These are phyloP conservation scores for Pinus taeda DNA, from an alignment of 75 land plant species.

Conservation along the genomic window DNA sequence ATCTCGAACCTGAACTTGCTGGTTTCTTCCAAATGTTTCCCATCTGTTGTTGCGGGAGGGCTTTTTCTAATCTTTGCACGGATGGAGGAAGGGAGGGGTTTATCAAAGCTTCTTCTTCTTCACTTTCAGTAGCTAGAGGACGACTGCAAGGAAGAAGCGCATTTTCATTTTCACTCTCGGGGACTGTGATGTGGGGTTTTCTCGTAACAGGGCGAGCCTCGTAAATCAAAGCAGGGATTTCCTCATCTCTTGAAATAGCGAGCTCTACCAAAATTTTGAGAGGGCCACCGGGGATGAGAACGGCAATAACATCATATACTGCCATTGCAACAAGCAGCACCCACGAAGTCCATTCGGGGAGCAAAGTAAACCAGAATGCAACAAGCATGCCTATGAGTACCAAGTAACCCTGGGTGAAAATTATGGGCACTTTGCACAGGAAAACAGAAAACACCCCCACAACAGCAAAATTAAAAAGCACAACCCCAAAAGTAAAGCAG, in stretches of 20 bases:
- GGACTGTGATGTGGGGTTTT: neutral
- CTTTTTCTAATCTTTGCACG: neutral
- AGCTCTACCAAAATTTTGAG: constrained; percentile 90
- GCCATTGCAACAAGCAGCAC: constrained; percentile 87
- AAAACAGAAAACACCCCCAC: constrained; percentile 90
- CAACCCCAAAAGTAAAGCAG: constrained; percentile 53
- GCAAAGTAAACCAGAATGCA: constrained; percentile 92
- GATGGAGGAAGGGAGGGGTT: constrained; percentile 1
- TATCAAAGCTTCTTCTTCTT: constrained; percentile 8
- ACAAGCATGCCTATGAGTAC: constrained; percentile 81
- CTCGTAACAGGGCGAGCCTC: constrained; percentile 75
- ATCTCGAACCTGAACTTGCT: neutral
- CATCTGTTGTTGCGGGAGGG: neutral
- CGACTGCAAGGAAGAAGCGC: neutral
- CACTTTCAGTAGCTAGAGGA: neutral
- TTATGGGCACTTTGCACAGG: constrained; percentile 52
- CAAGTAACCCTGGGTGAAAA: constrained; percentile 80
- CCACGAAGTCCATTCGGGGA: constrained; percentile 99
- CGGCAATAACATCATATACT: constrained; percentile 90
- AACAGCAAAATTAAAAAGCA: constrained; percentile 71
- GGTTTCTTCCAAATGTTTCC: constrained; percentile 6
- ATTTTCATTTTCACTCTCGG: neutral
- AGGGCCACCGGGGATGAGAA: constrained; percentile 91
- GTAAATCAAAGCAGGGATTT: constrained; percentile 92
- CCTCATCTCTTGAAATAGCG: constrained; percentile 88